Base-by-base conservation (phyloP, 2,329 filamentous ascomycete genomes). In the Xylariomycetidae sp. region DNA sequence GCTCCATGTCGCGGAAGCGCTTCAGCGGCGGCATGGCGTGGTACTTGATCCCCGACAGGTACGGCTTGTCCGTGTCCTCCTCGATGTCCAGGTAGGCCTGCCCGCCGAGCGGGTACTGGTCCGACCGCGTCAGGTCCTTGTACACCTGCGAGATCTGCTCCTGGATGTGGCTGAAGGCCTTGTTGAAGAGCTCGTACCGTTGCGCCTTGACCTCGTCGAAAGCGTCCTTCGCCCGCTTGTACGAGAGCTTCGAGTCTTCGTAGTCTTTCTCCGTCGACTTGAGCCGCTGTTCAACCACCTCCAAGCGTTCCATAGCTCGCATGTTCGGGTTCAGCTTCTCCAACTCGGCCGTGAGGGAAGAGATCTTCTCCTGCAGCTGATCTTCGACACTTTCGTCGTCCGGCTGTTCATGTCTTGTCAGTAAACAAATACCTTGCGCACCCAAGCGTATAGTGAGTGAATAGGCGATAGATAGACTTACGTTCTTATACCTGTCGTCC, bases 1-100 rank as follows among this genome's bases (percentile, higher is more conserved):
- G 92, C 60, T 98, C 92, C 92, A 98, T 98, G 59, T 98, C 93
- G 50, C 92, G 78, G 75, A 98, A 98, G 28, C 92, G 87, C 67
- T 98, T 98, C 42, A 95, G 77, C 2, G 92, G 92, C 14, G 92
- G 92, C 89, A 96, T 98, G 42, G 92, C 93, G 57, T 96, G 89
- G 63, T 98, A 98, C 56, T 95, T 95, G 63, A 98, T 88, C 19
- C 92, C 92, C 25, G 85, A 87, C 4, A 95, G 76, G 59, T 96
- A 98, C 1, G 92, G 92, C 53, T 94, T 90, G 44, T 95, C 88
- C n/a, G 82, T 85, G 58, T 98, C 90, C 57, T 95, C 89, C 58
- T 82, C 78, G 38, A 93, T 89, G 54, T 95, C 89, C 29, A 98
- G 79, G 55, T 95, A 95, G 1, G 78, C 77, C 58, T 80, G 76